A percentile compares a stretch with the other conserved stretches of the same genome.
Conservation (phyloP, 768 basidiomycete species). For the Macrolepiota fuliginosa region DNA sequence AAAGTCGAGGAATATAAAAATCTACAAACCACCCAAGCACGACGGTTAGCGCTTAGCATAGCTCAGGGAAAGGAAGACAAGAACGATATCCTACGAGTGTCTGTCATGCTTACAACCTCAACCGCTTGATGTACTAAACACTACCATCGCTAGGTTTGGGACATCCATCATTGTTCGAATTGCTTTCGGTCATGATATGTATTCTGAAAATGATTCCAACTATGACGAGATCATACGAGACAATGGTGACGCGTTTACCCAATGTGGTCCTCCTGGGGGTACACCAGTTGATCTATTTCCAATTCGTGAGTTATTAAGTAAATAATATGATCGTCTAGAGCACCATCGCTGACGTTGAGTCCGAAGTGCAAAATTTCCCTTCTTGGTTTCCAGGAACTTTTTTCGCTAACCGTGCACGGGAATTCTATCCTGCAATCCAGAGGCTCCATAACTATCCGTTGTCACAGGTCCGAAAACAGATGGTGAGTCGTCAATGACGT, state of each 20-base stretch:
- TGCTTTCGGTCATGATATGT: neutral
- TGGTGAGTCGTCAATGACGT: neutral
- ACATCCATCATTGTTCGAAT: neutral
- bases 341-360: neutral
- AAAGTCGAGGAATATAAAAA: neutral
- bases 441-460: conserved; percentile 20
- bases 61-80: neutral
- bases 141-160: neutral
- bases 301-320: neutral
- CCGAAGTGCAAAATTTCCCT: conserved; percentile 20
- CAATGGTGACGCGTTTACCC: neutral
- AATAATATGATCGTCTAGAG: too few relatives aligned
- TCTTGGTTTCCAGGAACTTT: conserved; percentile 25
- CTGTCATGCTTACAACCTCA: neutral
- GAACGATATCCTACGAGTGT: neutral
- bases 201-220: neutral
- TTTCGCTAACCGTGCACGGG: conserved; percentile 17
- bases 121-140: neutral
- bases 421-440: conserved; percentile 2
- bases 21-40: neutral
- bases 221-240: neutral
- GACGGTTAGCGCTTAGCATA: neutral
- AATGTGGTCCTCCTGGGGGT: conserved; percentile 7
- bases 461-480: conserved; percentile 14
- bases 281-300: conserved; percentile 10